Evolutionary conservation across 108 stramenopile genomes (phyloP).

Genomic region (Asterionellopsis glacialis): DNA sequence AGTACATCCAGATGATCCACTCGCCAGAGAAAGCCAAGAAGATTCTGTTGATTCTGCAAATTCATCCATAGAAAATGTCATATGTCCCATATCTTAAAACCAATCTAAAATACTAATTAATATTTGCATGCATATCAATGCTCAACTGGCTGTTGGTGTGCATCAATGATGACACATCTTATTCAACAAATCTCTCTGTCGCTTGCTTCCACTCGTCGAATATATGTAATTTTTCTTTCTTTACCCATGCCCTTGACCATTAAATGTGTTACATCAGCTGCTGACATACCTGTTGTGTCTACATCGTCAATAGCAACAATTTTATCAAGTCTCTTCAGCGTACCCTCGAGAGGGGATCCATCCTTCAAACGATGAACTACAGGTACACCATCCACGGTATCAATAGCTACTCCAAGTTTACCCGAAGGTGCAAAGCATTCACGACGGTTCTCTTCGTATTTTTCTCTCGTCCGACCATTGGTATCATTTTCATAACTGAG

Average conservation of each 20-base stretch:
- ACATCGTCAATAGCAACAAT: slow-evolving; percentile 78
- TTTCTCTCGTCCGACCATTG: too few relatives aligned
- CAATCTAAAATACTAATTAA: too few relatives aligned
- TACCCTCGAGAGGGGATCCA: slow-evolving; percentile 47
- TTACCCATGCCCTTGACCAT: slow-evolving; percentile 59
- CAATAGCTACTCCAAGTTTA: slow-evolving; percentile 81
- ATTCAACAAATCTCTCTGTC: not conserved
- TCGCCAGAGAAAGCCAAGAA: too few relatives aligned
- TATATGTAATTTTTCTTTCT: slow-evolving; percentile 50
- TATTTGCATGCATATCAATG: too few relatives aligned
- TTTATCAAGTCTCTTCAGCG: slow-evolving; percentile 54
- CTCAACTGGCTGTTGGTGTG: too few relatives aligned
- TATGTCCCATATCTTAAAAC: too few relatives aligned
- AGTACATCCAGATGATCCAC: too few relatives aligned
- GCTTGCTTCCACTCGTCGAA: not conserved
- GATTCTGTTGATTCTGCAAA: too few relatives aligned
- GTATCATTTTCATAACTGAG: too few relatives aligned
- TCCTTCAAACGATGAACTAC: slow-evolving; percentile 59
- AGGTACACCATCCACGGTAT: slow-evolving; percentile 64
- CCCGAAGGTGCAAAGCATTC: slow-evolving; percentile 71
- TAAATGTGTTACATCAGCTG: slow-evolving; percentile 61
- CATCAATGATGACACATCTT: too few relatives aligned
- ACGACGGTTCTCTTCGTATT: too few relatives aligned
- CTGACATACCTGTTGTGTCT: slow-evolving; percentile 66
- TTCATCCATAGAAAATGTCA: too few relatives aligned